Base-by-base conservation (phyloP, 805 yeast genomes). In the Cyberlindnera amylophila region DNA sequence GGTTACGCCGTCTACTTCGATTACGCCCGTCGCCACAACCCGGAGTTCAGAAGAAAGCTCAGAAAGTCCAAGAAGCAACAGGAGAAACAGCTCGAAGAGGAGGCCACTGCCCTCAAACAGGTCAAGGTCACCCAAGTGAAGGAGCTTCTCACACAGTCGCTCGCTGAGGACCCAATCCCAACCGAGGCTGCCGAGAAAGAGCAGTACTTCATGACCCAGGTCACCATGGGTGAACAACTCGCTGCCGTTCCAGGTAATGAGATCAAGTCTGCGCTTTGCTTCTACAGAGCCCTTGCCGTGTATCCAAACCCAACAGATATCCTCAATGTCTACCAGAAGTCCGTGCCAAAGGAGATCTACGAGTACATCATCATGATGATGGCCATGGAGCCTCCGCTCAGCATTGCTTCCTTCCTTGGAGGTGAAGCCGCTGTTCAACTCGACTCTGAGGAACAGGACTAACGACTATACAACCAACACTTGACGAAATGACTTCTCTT, bases 281-380 rank as follows among this genome's bases (percentile, higher is more conserved):
- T 89, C 75, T 93, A 93, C 77, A 86, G 87, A 66, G 98, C 97
- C 12, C 74, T 93, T 61, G 78, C 87, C 32, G 90, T 89, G 38
- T 91, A 90, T 66, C 98, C 99, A 48, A 83, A 85, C 65, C 99
- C 99, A 46, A 82, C 95, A 43, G 96, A 88, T 58, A 79, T 93
- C 55, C 74, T 93, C 62, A 84, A 83, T 39, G 81, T 91, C 57
- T 91, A 87, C 69, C 96, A 91, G 71, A 85, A 85, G 71, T 76
- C 90, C 40, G 80, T 91, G 51, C 90, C 93, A 39, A 83, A 81
- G 60, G 81, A 77, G 35, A 81, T 90, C 44, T 82, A 88, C 62
- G 96, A 89, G 60, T 72, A 81, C 54, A 75, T 91, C 54, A 85
- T 89, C 55, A 75, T 84, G 75, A 82, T 90, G 89, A 82, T 91